Evolutionary conservation across 495 filamentous ascomycete species (phyloP).

Genomic region (Aspergillus olivimuriae): DNA sequence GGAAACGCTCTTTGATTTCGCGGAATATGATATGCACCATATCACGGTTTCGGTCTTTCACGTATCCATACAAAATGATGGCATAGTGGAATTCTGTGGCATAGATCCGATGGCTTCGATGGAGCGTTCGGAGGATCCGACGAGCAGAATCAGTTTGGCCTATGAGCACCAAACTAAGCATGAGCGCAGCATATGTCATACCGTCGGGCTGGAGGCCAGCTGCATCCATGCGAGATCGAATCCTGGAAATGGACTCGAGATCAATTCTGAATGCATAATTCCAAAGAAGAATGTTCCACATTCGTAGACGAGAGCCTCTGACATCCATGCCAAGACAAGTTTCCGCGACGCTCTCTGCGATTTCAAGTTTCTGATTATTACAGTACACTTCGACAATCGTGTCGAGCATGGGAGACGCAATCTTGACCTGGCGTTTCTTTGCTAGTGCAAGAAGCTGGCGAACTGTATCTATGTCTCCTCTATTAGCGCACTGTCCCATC

Average conservation of each 20-base stretch:
- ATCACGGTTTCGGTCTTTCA: slow-evolving; percentile 40
- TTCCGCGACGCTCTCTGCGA: slow-evolving; percentile 58
- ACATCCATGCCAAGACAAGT: slow-evolving; percentile 31
- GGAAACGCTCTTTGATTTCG: slow-evolving; percentile 46
- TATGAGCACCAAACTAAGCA: slow-evolving; percentile 58
- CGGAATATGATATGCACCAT: slow-evolving; percentile 48
- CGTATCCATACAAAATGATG: slow-evolving; percentile 64
- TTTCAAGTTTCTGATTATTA: slow-evolving; percentile 48
- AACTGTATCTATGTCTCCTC: slow-evolving; percentile 67
- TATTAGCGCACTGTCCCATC: slow-evolving; percentile 62
- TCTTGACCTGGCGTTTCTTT: slow-evolving; percentile 30
- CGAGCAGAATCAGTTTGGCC: slow-evolving; percentile 59
- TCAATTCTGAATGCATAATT: slow-evolving; percentile 62
- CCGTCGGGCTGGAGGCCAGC: slow-evolving; percentile 53
- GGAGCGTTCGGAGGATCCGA: slow-evolving; percentile 53
- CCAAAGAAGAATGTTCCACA: slow-evolving; percentile 75
- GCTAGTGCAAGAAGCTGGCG: slow-evolving; percentile 56
- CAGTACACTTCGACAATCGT: slow-evolving; percentile 64
- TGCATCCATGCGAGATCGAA: slow-evolving; percentile 58
- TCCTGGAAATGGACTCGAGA: slow-evolving; percentile 48
- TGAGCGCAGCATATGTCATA: slow-evolving; percentile 67
- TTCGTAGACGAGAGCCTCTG: slow-evolving; percentile 45
- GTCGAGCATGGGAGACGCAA: slow-evolving; percentile 50
- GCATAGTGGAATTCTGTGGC: slow-evolving; percentile 66
- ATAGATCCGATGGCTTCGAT: slow-evolving; percentile 50